A percentile compares a stretch with the other conserved stretches of the same genome.
Evolutionary conservation across 768 basidiomycete genomes (phyloP).

Genomic region (Boletus barrowsii): DNA sequence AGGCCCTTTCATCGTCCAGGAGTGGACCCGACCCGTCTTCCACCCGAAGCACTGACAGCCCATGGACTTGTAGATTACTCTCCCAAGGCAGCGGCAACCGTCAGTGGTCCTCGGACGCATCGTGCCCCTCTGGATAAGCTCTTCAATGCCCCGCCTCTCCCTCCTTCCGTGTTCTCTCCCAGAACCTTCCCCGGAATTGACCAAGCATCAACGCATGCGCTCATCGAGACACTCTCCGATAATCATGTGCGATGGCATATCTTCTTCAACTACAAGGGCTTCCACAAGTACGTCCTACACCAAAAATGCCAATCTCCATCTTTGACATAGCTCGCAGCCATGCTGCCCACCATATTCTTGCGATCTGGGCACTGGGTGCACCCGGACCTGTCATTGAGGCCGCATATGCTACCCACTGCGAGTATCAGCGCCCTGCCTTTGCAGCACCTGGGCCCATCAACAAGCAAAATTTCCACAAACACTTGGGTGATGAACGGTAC

Average conservation of each 20-base stretch:
- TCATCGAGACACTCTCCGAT: conserved; percentile 42
- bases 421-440: conserved; percentile 37
- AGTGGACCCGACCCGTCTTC: conserved; percentile 20
- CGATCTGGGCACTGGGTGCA: conserved; percentile 61
- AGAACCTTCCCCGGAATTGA: conserved; percentile 34
- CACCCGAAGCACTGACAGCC: conserved; percentile 12
- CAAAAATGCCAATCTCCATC: conserved; percentile 5
- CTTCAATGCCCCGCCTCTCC: conserved; percentile 24
- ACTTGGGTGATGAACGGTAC: conserved; percentile 57
- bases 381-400: conserved; percentile 38
- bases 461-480: conserved; percentile 46
- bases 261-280: conserved; percentile 45
- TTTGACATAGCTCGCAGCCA: conserved; percentile 40
- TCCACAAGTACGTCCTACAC: conserved; percentile 29
- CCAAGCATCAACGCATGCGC: conserved; percentile 36
- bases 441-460: conserved; percentile 20
- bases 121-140: conserved; percentile 14
- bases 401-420: conserved; percentile 41
- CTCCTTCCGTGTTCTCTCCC: conserved; percentile 35
- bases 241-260: conserved; percentile 54
- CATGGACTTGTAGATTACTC: conserved; percentile 24
- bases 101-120: not conserved
- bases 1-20: conserved; percentile 18
- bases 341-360: conserved; percentile 53
- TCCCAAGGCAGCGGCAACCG: conserved; percentile 15